Percentiles rank a stretch among this genome's conserved stretches.
phyloP scores from a whole-genome alignment of 768 basidiomycete genomes.

The Mycena epipterygia region DNA sequence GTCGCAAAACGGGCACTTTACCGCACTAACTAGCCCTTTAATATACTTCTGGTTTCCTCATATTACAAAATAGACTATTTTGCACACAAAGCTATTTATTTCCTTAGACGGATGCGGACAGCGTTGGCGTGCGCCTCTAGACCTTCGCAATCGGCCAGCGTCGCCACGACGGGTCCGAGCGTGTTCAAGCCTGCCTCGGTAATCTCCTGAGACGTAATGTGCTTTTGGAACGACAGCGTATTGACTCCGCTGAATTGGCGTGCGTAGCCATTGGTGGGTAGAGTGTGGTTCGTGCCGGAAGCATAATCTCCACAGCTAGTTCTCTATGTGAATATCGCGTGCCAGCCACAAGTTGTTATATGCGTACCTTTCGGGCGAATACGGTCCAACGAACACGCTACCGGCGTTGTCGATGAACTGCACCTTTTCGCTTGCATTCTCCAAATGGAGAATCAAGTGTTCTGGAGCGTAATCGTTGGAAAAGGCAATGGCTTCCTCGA shows the following conservation, averaged over 20 bases:
- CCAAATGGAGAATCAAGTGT: constrained; percentile 93
- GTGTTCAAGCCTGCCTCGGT: constrained; percentile 79
- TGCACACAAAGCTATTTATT: constrained; percentile 29
- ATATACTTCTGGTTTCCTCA: constrained; percentile 21
- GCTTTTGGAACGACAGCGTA: constrained; percentile 97
- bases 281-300: constrained; percentile 98
- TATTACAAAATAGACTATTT: constrained; percentile 35
- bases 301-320: constrained; percentile 97
- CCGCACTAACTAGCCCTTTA: constrained; percentile 76
- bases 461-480: constrained; percentile 99
- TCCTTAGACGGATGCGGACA: constrained; percentile 83
- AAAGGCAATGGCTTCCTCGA: constrained; percentile 87
- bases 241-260: constrained; percentile 99
- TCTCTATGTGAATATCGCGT: constrained; percentile 15
- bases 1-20: constrained; percentile 95
- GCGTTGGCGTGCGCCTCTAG: constrained; percentile 96
- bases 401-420: constrained; percentile 89
- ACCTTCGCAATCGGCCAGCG: constrained; percentile 95
- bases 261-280: constrained; percentile 97
- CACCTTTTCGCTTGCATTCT: constrained; percentile 76
- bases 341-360: constrained; percentile 1
- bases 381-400: constrained; percentile 95
- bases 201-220: constrained; percentile 97
- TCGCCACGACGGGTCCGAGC: constrained; percentile 90
- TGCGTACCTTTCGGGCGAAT: constrained; percentile 91